Evolutionary conservation across 306 rosid genomes (phyloP).

Genomic region (Rosa lucieae): DNA sequence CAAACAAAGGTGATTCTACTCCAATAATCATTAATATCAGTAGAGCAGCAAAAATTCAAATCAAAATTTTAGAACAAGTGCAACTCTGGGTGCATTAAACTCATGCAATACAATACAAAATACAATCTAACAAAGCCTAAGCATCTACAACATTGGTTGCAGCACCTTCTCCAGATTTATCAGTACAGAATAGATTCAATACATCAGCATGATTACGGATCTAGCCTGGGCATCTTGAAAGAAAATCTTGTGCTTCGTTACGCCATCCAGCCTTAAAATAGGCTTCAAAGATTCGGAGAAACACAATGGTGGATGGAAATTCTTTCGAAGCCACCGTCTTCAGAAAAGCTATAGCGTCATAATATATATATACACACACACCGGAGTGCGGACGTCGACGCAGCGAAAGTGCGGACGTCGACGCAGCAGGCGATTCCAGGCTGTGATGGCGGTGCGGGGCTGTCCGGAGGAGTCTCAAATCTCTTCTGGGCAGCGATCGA

Average conservation of each 20-base stretch:
- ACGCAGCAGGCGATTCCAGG: too few species aligned
- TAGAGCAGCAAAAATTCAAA: slow-evolving; percentile 26
- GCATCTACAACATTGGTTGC: slow-evolving; percentile 42
- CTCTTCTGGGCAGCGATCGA: too few species aligned
- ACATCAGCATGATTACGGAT: slow-evolving; percentile 73
- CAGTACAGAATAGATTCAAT: slow-evolving; percentile 59
- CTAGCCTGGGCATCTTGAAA: slow-evolving; percentile 69
- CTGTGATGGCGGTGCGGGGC: too few species aligned
- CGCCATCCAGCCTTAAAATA: slow-evolving; percentile 60
- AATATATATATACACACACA: too few species aligned
- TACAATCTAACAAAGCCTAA: slow-evolving; percentile 34
- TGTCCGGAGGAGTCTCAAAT: too few species aligned
- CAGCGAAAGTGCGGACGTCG: too few species aligned
- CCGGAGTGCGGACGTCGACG: too few species aligned
- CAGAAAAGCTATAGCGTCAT: slow-evolving; percentile 55
- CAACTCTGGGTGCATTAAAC: slow-evolving; percentile 33
- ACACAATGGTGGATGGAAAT: slow-evolving; percentile 57
- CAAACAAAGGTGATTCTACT: slow-evolving; percentile 34
- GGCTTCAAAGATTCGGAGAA: slow-evolving; percentile 55
- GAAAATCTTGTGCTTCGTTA: slow-evolving; percentile 67
- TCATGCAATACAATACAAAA: slow-evolving; percentile 29
- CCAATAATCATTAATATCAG: slow-evolving; percentile 28
- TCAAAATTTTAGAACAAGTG: slow-evolving; percentile 38
- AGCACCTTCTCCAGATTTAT: slow-evolving; percentile 44
- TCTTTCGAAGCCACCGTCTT: slow-evolving; percentile 66